These are phyloP conservation scores for Aspergillus melleus DNA, from an alignment of 2,329 filamentous ascomycete species.

Conservation along the genomic window DNA sequence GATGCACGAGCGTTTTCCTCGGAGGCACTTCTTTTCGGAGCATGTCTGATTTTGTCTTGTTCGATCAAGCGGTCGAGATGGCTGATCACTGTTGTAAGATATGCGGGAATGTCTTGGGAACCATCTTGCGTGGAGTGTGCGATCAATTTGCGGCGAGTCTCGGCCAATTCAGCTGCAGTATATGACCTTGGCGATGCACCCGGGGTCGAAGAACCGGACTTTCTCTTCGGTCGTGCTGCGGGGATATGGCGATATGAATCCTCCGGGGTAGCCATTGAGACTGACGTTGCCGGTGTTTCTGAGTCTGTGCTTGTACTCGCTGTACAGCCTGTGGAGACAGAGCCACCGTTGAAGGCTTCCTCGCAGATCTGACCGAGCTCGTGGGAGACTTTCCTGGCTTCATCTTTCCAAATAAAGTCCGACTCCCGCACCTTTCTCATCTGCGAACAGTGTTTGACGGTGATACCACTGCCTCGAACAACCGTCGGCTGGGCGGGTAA, in stretches of 20 bases:
- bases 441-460: slow-evolving; percentile 35
- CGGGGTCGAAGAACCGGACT: slow-evolving; percentile 40
- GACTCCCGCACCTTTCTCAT: slow-evolving; percentile 42
- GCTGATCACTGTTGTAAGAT: slow-evolving; percentile 61
- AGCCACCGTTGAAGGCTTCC: slow-evolving; percentile 79
- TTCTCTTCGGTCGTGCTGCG: slow-evolving; percentile 31
- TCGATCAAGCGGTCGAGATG: slow-evolving; percentile 60
- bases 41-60: slow-evolving; percentile 29
- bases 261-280: slow-evolving; percentile 38
- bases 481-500: slow-evolving; percentile 42
- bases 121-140: slow-evolving; percentile 49
- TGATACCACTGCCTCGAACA: slow-evolving; percentile 34
- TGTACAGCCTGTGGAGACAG: slow-evolving; percentile 52
- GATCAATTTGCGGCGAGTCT: slow-evolving; percentile 59
- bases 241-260: slow-evolving; percentile 18
- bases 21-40: not conserved
- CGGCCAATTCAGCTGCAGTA: slow-evolving; percentile 56
- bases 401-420: slow-evolving; percentile 65
- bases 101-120: slow-evolving; percentile 47
- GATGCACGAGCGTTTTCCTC: slow-evolving; percentile 8
- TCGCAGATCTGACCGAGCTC: slow-evolving; percentile 89
- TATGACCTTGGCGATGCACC: slow-evolving; percentile 52
- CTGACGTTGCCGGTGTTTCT: slow-evolving; percentile 54
- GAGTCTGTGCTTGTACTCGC: slow-evolving; percentile 43
- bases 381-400: slow-evolving; percentile 78